Evolutionary conservation across 495 filamentous ascomycete species (phyloP), one percentile per base, ranked within the genome.

Genomic region (Penicillium malachiteum): DNA sequence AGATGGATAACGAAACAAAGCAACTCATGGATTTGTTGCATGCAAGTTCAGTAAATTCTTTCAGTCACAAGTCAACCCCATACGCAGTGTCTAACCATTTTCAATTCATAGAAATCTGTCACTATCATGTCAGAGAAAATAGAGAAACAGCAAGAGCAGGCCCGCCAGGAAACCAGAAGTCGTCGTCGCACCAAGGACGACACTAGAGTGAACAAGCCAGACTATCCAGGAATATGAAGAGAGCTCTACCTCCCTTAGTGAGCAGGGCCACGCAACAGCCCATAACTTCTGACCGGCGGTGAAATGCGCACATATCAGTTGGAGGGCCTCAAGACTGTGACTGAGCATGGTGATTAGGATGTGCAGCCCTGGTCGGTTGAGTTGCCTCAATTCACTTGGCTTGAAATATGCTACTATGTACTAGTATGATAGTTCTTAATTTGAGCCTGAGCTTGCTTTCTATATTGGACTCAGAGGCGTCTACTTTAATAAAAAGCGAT

Each of bases 291-390:
- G 47, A 87, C 85, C 5, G 93, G 93, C 17, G 94, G 95, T 10
- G 85, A 84, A 12, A 97, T 98, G 95, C 86, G 94, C 59, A 93
- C 92, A 1, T 98, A 98, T 65, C 94, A 98, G 70, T 94, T 97
- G 70, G 94, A 98, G 40, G 94, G 94, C 70, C 92, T 98, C 70
- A 97, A 97, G 65, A 26, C 21, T 26, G 21, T 97, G 94, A 95
- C 87, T 98, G 43, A 84, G 92, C 46, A 97, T 97, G 66, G 91
- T 90, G 41, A 97, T 96, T 66, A 90, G 97, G 68, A 83, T 98
- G 12, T 95, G 97, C 62, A 95, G 94, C n/a, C n/a, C n/a, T n/a
- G n/a, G 4, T 26, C 2, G 21, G 21, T 26, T 26, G 2, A 26
- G 2, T 26, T 26, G 21, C 21, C 21, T 26, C 21, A 26, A 26